Evolutionary conservation across 179 eudicot species (phyloP), one percentile per base, ranked within the genome.

Genomic region (Camellia oleifera): DNA sequence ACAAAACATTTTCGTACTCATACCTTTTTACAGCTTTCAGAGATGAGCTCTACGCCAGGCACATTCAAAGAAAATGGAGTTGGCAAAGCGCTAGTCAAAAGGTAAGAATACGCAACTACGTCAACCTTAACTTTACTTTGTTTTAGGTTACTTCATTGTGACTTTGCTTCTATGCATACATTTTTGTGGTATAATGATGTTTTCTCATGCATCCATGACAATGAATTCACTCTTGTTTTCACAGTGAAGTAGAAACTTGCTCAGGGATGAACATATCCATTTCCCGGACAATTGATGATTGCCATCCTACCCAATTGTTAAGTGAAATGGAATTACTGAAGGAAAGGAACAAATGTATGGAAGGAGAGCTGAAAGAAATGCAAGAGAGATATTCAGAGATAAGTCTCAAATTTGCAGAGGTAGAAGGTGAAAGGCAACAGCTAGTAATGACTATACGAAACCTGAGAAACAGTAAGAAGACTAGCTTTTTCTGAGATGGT

Each of bases 391-490:
- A 96, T 82, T 91, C 92, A 46, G 97, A 89, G 60, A 88, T 94
- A 73, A 94, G 99, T 82, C 89, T 96, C 75, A 91, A 84, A 80
- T 96, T 94, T 82, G 98, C 98, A 13, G 97, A 96, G 88, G 98
- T 96, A 69, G 99, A 94, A 90, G 93, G 97, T 72, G 97, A 94
- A 85, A 88, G 96, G 85, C 98, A 92, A 85, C 94, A 92, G 77
- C 97, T 94, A 63, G 99, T 92, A 75, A 91, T 94, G 97, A 89
- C 90, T 69, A 69, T 92, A 40, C 98, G 94, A 63, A 92, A 91
- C 85, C 81, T 96, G 75, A 90, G 87, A 84, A 91, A 89, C 80
- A 91, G 90, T 42, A 93, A 91, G 83, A 94, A 88, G 89, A 83
- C 75, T 94, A 86, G 79, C 52, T 70, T 26, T 44, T 42, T 52